Conservation (phyloP, 805 yeast species). For the Metschnikowia gelsemii region DNA sequence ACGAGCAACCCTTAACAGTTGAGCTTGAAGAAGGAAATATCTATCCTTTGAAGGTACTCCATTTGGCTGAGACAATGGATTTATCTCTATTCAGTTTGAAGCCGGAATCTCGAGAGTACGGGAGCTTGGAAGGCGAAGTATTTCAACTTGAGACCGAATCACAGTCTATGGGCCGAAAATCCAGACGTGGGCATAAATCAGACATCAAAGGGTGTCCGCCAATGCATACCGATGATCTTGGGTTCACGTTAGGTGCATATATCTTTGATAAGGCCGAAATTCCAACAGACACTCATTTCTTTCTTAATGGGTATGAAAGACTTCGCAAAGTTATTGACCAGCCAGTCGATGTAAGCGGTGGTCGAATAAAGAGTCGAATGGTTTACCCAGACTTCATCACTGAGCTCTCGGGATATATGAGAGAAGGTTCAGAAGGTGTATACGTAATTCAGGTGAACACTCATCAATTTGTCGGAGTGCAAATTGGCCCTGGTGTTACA, state of each 20-base stretch:
- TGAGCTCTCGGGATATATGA: neutral
- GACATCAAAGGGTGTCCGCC: neutral
- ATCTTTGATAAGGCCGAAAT: neutral
- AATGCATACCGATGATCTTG: neutral
- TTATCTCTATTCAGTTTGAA: neutral
- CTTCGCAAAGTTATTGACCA: constrained; percentile 2
- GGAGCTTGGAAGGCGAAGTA: neutral
- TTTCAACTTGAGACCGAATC: neutral
- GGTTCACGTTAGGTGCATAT: neutral
- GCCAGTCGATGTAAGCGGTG: neutral
- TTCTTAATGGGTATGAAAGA: constrained; percentile 3
- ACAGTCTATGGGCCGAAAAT: neutral
- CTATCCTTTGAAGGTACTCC: constrained; percentile 2
- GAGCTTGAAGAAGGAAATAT: constrained; percentile 1
- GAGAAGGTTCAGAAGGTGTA: neutral
- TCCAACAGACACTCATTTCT: neutral
- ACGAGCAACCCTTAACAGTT: neutral
- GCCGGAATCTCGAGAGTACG: neutral
- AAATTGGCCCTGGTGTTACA: constrained; percentile 1
- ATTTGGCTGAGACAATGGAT: neutral
- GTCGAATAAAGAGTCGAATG: neutral
- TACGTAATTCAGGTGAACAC: neutral
- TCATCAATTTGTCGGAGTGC: constrained; percentile 3
- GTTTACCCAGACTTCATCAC: neutral
- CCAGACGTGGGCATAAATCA: neutral